Evolutionary conservation across 148 eudicot species (phyloP).

Genomic region (Silene uniflora): DNA sequence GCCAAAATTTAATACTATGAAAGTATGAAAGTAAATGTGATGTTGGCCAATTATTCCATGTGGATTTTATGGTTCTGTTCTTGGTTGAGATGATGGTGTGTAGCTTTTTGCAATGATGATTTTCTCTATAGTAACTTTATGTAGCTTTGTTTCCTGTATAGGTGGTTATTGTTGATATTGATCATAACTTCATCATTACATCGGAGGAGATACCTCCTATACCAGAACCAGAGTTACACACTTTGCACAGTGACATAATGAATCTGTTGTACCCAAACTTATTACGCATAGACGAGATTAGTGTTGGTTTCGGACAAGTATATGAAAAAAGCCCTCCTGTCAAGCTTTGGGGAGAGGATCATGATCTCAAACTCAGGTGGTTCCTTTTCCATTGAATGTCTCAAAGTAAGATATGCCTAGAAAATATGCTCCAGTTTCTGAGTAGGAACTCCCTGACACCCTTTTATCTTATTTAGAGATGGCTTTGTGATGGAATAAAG

Average conservation of each 20-base stretch:
- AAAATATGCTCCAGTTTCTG: not conserved
- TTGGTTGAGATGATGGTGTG: not conserved
- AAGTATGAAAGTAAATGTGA: not conserved
- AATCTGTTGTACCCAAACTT: constrained; percentile 24
- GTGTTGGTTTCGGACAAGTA: constrained; percentile 11
- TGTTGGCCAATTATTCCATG: not conserved
- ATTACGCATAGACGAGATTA: constrained; percentile 23
- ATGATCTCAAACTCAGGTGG: constrained; percentile 30
- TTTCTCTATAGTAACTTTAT: not conserved
- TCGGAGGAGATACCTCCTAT: constrained; percentile 26
- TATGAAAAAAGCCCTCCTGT: constrained; percentile 14
- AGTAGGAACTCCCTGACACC: not conserved
- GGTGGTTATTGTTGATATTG: constrained; percentile 29
- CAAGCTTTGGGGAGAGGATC: constrained; percentile 32
- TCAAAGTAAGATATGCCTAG: not conserved
- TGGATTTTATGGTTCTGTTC: not conserved
- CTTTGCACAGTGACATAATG: constrained; percentile 22
- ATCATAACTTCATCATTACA: constrained; percentile 26
- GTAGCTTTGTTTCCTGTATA: constrained; percentile 11
- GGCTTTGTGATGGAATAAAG: not conserved
- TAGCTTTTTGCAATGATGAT: not conserved
- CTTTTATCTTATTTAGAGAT: not conserved
- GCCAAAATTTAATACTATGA: not conserved
- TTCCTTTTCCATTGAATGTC: constrained; percentile 2
- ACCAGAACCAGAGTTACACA: constrained; percentile 27